phyloP scores from a whole-genome alignment of 1,284 basidiomycete genomes.

The Ceratobasidium sp. region DNA sequence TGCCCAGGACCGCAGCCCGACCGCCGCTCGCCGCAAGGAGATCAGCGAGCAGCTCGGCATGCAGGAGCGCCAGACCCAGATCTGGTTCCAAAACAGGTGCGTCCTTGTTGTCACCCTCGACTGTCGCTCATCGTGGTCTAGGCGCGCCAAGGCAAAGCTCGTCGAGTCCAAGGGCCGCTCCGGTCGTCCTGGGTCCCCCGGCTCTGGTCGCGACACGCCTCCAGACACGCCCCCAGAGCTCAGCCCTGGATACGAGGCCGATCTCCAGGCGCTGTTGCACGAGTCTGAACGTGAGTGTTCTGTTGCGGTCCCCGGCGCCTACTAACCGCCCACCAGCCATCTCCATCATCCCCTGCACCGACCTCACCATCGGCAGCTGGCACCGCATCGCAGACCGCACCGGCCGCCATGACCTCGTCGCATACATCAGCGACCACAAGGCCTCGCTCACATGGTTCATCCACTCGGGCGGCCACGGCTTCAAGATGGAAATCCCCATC shows the following conservation, averaged over 20 bases:
- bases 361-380: conserved; percentile 81
- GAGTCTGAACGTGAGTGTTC: conserved; percentile 73
- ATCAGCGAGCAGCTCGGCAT: conserved; percentile 82
- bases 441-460: conserved; percentile 82
- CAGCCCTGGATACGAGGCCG: conserved; percentile 67
- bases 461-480: conserved; percentile 74
- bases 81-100: conserved; percentile 89
- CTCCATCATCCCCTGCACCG: conserved; percentile 78
- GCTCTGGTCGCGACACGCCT: conserved; percentile 60
- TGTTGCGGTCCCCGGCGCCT: conserved; percentile 10
- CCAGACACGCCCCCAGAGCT: conserved; percentile 68
- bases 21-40: conserved; percentile 75
- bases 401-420: conserved; percentile 74
- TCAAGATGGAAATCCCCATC: conserved; percentile 87
- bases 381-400: conserved; percentile 71
- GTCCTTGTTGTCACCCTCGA: conserved; percentile 49
- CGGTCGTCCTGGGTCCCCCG: conserved; percentile 48
- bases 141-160: conserved; percentile 83
- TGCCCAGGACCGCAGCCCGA: conserved; percentile 75
- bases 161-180: conserved; percentile 66
- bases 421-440: conserved; percentile 76
- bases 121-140: conserved; percentile 12
- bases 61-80: conserved; percentile 86
- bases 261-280: conserved; percentile 74
- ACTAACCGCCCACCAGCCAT: conserved; percentile 64